phyloP scores from a whole-genome alignment of 108 stramenopile species.

The Cyclotella sp. region DNA sequence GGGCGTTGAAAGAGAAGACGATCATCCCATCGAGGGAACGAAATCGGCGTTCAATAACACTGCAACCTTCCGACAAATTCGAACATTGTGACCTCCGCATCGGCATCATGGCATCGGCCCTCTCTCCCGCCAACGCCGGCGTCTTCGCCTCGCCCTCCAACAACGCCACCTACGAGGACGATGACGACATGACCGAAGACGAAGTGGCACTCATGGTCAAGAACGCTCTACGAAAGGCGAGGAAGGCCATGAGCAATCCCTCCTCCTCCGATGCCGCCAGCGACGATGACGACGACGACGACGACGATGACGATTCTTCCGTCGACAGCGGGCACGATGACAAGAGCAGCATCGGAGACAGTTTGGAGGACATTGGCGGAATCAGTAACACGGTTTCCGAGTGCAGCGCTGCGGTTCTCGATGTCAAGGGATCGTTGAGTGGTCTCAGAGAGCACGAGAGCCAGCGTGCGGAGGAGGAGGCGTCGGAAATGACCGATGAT shows the following conservation, averaged over 20 bases:
- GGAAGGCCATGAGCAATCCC: conserved; percentile 53
- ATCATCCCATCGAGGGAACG: too few relatives aligned
- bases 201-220: conserved; percentile 67
- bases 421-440: too few relatives aligned
- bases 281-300: conserved; percentile 3
- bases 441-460: neutral
- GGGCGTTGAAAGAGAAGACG: too few relatives aligned
- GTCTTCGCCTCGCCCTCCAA: neutral
- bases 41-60: too few relatives aligned
- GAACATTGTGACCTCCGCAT: neutral
- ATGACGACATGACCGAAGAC: conserved; percentile 67
- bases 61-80: too few relatives aligned
- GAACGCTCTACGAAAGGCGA: conserved; percentile 63
- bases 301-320: neutral
- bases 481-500: conserved; percentile 5
- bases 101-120: neutral
- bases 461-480: neutral
- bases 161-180: neutral
- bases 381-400: neutral
- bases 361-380: neutral
- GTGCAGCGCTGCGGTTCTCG: neutral
- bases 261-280: neutral
- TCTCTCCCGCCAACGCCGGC: neutral
- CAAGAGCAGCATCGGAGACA: neutral
- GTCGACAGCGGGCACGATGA: conserved; percentile 8